Conservation (phyloP, 352 stramenopile species). For the Phytophthora fragariaefolia region DNA sequence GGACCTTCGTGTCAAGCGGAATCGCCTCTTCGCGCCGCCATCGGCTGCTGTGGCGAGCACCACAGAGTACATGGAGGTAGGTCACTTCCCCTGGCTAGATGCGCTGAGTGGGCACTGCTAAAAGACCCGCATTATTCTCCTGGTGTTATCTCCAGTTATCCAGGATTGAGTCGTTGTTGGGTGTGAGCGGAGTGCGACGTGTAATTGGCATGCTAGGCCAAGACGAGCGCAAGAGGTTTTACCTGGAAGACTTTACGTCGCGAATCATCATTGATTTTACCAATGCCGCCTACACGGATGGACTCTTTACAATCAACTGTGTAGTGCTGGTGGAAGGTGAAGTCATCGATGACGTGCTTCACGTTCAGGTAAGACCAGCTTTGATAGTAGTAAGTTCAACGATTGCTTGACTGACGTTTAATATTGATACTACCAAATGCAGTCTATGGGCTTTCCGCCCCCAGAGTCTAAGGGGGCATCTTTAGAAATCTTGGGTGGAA, state of each 20-base stretch:
- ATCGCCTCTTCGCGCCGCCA: constrained; percentile 82
- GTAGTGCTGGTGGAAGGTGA: constrained; percentile 94
- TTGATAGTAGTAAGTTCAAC: not conserved
- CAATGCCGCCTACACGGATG: constrained; percentile 83
- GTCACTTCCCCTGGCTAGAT: not conserved
- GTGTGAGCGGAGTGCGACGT: constrained; percentile 72
- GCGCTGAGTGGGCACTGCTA: not conserved
- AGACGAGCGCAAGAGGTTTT: constrained; percentile 81
- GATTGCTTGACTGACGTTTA: not conserved
- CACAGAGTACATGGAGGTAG: constrained; percentile 76
- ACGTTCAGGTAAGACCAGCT: constrained; percentile 74
- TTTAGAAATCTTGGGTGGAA: constrained; percentile 70
- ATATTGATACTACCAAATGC: not conserved
- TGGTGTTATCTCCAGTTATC: constrained; percentile 53
- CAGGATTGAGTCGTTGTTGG: constrained; percentile 87
- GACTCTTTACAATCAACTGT: constrained; percentile 93
- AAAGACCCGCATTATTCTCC: not conserved
- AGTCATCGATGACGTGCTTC: constrained; percentile 92
- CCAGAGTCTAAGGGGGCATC: constrained; percentile 85
- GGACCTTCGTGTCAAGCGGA: constrained; percentile 79
- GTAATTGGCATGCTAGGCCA: constrained; percentile 89
- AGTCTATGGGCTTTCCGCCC: constrained; percentile 92
- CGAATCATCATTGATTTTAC: constrained; percentile 81
- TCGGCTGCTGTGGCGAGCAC: constrained; percentile 59
- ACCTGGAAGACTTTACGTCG: constrained; percentile 84